A percentile compares a stretch with the other conserved stretches of the same genome.
These are phyloP conservation scores for Arthroderma sp. DNA, from an alignment of 2,329 filamentous ascomycete genomes.

Conservation along the genomic window DNA sequence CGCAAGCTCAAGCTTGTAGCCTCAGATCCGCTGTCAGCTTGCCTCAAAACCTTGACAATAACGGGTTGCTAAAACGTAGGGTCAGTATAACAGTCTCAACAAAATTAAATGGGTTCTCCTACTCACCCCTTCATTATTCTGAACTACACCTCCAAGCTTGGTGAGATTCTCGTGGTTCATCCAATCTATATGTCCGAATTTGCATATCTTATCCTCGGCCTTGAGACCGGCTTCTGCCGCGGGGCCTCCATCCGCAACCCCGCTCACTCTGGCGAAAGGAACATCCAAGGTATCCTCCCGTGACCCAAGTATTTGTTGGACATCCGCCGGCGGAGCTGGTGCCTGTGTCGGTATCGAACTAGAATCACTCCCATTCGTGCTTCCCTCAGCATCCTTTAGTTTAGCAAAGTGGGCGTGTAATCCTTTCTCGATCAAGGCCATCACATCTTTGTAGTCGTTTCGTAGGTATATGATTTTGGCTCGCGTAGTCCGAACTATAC, in stretches of 20 bases:
- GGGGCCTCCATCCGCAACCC: constrained; percentile 62
- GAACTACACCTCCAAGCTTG: constrained; percentile 79
- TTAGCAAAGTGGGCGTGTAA: constrained; percentile 86
- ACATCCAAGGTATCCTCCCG: constrained; percentile 33
- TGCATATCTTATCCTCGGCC: constrained; percentile 65
- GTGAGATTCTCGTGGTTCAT: constrained; percentile 74
- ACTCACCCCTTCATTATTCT: constrained; percentile 78
- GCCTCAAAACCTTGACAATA: constrained; percentile 52
- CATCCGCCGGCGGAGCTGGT: constrained; percentile 4
- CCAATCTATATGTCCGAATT: constrained; percentile 73
- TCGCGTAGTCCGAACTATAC: constrained; percentile 75
- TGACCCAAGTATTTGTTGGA: background rate
- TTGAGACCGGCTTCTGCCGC: constrained; percentile 71
- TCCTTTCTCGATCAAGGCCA: constrained; percentile 67
- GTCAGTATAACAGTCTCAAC: background rate
- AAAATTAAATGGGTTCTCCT: background rate
- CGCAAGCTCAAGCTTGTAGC: constrained; percentile 50
- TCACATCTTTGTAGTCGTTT: constrained; percentile 87
- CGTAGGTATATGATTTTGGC: constrained; percentile 76
- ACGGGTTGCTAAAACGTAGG: constrained; percentile 47
- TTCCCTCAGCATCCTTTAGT: constrained; percentile 41
- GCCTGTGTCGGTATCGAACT: constrained; percentile 12
- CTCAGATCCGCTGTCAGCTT: constrained; percentile 32
- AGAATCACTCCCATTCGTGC: constrained; percentile 14
- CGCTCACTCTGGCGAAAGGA: constrained; percentile 83